Evolutionary conservation across 2,329 filamentous ascomycete species (phyloP).

Genomic region (Microsporum ferrugineum): DNA sequence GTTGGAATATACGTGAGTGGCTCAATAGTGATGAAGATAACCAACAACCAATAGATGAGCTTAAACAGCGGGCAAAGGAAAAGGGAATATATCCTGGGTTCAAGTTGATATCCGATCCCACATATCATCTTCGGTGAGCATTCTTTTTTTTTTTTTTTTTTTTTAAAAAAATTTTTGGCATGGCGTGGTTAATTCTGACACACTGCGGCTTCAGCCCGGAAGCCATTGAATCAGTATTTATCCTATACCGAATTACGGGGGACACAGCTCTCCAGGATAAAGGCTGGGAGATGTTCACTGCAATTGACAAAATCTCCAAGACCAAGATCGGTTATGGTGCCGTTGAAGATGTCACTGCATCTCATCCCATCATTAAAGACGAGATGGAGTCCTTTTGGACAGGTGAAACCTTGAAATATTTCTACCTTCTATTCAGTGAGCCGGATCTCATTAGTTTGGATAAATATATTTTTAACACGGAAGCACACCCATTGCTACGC

Average conservation of each 20-base stretch:
- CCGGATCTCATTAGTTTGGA: conserved; percentile 56
- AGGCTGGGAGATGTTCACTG: conserved; percentile 75
- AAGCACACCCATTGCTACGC: conserved; percentile 42
- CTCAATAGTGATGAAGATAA: conserved; percentile 7
- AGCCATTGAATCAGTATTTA: conserved; percentile 78
- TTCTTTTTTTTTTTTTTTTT: background rate
- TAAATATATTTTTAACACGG: conserved; percentile 53
- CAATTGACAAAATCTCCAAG: conserved; percentile 54
- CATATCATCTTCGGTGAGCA: conserved; percentile 14
- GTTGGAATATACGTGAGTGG: conserved; percentile 11
- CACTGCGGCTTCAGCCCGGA: conserved; percentile 53
- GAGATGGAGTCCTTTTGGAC: conserved; percentile 85
- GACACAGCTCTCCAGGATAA: conserved; percentile 63
- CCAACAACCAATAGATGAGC: conserved; percentile 5
- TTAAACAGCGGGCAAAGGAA: conserved; percentile 6
- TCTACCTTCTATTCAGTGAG: conserved; percentile 67
- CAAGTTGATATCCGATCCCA: conserved; percentile 3
- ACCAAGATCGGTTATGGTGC: conserved; percentile 57
- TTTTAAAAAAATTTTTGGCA: background rate
- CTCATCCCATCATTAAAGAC: conserved; percentile 29
- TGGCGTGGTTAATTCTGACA: conserved; percentile 47
- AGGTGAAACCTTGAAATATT: conserved; percentile 86
- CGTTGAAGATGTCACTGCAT: conserved; percentile 16
- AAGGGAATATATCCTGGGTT: conserved; percentile 12
- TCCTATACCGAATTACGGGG: conserved; percentile 82